phyloP scores from a whole-genome alignment of 805 yeast genomes.

The Isabelozyma heimii region DNA sequence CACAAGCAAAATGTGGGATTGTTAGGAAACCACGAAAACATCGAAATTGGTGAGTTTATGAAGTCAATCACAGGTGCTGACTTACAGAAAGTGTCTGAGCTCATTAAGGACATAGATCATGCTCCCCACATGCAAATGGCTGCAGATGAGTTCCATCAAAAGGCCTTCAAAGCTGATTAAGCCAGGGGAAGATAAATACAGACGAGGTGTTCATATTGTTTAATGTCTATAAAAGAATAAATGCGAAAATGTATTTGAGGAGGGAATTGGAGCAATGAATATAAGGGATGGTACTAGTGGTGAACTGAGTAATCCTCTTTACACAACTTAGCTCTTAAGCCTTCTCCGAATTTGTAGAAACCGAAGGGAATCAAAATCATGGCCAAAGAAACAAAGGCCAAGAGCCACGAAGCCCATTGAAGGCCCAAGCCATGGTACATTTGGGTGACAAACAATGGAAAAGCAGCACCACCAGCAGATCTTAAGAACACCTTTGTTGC shows the following conservation, averaged over 20 bases:
- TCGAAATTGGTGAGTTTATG: slow-evolving; percentile 77
- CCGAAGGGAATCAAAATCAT: slow-evolving; percentile 73
- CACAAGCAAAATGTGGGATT: slow-evolving; percentile 38
- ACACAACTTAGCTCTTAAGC: slow-evolving; percentile 61
- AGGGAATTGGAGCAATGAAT: not conserved
- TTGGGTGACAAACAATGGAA: slow-evolving; percentile 77
- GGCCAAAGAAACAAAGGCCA: slow-evolving; percentile 74
- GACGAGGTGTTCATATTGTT: not conserved
- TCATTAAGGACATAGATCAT: slow-evolving; percentile 41
- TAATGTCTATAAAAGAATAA: not conserved
- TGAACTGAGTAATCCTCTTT: slow-evolving; percentile 54
- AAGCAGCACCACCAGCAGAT: slow-evolving; percentile 84
- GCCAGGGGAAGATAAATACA: not conserved
- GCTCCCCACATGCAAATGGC: not conserved
- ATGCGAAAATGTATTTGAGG: not conserved
- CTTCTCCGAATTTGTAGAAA: slow-evolving; percentile 65
- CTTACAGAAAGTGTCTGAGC: slow-evolving; percentile 46
- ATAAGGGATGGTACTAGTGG: not conserved
- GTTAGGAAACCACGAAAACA: slow-evolving; percentile 84
- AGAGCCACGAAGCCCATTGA: slow-evolving; percentile 78
- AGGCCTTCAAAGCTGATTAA: not conserved
- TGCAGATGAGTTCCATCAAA: not conserved
- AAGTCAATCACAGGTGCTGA: slow-evolving; percentile 49
- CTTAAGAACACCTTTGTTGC: slow-evolving; percentile 81
- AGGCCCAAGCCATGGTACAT: slow-evolving; percentile 74